Evolutionary conservation across 73 alveolate species (phyloP).

Genomic region (Symbiodinium natans): DNA sequence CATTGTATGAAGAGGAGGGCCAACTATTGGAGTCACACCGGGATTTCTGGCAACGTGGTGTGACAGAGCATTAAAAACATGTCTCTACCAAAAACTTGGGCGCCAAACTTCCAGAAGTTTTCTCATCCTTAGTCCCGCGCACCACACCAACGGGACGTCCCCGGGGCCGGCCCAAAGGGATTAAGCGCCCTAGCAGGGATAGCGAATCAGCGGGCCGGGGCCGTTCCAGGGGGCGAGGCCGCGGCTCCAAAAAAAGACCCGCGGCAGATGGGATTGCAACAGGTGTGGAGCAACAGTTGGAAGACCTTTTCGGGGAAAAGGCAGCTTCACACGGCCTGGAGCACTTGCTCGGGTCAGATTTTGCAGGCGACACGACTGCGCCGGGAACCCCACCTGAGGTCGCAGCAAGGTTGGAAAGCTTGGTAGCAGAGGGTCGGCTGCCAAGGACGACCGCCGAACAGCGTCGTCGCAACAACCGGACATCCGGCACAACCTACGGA

Average conservation of each 20-base stretch:
- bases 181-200: background rate
- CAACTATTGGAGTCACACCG: background rate
- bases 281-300: background rate
- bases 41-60: background rate
- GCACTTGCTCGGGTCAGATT: background rate
- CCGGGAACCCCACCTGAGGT: background rate
- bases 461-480: background rate
- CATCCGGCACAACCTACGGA: background rate
- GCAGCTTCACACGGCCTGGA: background rate
- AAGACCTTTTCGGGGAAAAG: background rate
- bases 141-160: background rate
- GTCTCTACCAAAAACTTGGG: no score
- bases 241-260: no score
- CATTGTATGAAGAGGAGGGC: background rate
- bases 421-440: background rate
- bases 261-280: no score
- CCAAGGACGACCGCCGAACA: background rate
- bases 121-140: background rate
- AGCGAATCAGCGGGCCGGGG: background rate
- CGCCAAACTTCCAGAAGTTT: background rate
- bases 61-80: background rate
- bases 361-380: background rate
- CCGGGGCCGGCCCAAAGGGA: background rate
- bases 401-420: background rate
- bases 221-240: background rate